Percentiles rank a stretch among this genome's conserved stretches.
These are phyloP conservation scores for Amanita muscaria DNA, from an alignment of 768 basidiomycete species.

Conservation along the genomic window DNA sequence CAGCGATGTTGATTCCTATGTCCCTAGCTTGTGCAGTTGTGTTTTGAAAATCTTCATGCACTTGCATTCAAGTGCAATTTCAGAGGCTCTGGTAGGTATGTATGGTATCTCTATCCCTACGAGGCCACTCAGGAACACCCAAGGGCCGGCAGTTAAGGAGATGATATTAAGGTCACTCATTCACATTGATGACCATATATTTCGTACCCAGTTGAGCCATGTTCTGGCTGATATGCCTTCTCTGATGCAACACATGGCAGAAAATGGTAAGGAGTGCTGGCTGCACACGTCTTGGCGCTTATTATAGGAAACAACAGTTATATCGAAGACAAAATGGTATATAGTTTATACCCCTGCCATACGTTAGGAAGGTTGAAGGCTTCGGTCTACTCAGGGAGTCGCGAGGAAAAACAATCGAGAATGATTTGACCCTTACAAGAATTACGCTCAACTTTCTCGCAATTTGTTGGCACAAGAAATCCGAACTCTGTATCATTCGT, in stretches of 20 bases:
- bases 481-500: conserved; percentile 9
- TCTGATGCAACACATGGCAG: background rate
- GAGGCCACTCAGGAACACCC: background rate
- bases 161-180: conserved; percentile 19
- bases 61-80: conserved; percentile 11
- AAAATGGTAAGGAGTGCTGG: background rate
- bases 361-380: background rate
- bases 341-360: background rate
- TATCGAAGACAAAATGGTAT: background rate
- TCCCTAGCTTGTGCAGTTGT: conserved; percentile 18
- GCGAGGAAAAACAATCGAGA: background rate
- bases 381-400: background rate
- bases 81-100: conserved; percentile 18
- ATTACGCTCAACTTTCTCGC: conserved; percentile 23
- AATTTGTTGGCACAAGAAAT: conserved; percentile 24
- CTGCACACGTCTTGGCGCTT: background rate
- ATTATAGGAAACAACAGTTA: background rate
- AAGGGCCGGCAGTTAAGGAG: conserved; percentile 20
- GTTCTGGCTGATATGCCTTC: background rate
- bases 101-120: background rate
- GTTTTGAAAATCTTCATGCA: conserved; percentile 24
- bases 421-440: conserved; percentile 15
- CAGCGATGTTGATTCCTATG: conserved; percentile 10
- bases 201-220: background rate
- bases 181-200: background rate